Base-by-base conservation (phyloP, 2,329 filamentous ascomycete genomes). In the Verticillium dahliae region DNA sequence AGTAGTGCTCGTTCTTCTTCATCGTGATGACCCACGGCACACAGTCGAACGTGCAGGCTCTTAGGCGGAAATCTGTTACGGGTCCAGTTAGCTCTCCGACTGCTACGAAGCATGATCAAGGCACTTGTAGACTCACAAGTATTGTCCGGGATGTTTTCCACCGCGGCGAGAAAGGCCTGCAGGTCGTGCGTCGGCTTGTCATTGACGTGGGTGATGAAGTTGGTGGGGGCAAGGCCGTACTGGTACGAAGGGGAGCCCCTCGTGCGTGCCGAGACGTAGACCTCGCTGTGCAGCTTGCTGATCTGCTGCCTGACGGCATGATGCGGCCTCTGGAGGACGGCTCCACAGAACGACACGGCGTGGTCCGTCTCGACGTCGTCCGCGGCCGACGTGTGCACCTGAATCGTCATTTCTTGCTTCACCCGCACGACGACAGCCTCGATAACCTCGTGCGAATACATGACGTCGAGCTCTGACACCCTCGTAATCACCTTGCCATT, bases 1-100 rank as follows among this genome's bases (percentile, higher is more conserved):
- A 90, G 74, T 99, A 99, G 76, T 99, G 95, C 73, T 99, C 94
- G 69, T 97, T 97, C 85, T 98, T 98, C 87, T 99, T 99, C 91
- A 99, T 97, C 9, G 95, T 99, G 45, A 96, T 91, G n/a, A 99
- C 92, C 92, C 95, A 99, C 3, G 94, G 94, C 10, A 99, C 92
- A 70, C 96, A 96, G 74, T 99, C 95, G 71, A 99, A 99, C 0
- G 95, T 98, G 74, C 98, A 92, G n/a, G 95, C 92, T 74, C 94
- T 93, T 60, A 99, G 82, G 18, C 95, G 88, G 86, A 99, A 99
- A 77, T 99, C 87, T 89, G 62, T 35, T 3, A 41, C 34, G 18
- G 41, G 55, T 35, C 0, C 15, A 4, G 34, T 22, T 7, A 56
- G 27, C 27, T n/a, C 55, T 33, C 3, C 61, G 33, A 22, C 34